phyloP scores from a whole-genome alignment of 2,329 filamentous ascomycete genomes.

The Phialemoniopsis sp. region DNA sequence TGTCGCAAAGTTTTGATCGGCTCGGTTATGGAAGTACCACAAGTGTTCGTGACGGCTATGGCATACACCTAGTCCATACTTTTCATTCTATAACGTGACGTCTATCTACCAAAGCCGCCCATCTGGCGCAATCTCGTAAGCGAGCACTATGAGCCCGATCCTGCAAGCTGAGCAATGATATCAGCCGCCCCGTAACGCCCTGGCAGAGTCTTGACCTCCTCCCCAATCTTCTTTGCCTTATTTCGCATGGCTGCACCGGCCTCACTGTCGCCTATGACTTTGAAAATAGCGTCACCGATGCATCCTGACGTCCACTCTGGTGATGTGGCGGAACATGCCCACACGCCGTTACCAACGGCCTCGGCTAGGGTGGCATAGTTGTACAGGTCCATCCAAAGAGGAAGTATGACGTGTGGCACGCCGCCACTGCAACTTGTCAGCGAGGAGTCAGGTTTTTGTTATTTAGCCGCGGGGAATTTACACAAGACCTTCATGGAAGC shows the following conservation, averaged over 20 bases:
- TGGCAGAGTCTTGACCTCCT: not conserved
- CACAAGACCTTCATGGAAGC: constrained; percentile 38
- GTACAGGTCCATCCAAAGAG: constrained; percentile 40
- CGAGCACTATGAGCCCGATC: not conserved
- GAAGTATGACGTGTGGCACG: constrained; percentile 39
- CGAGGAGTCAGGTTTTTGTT: too few species aligned
- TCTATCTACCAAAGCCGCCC: too few species aligned
- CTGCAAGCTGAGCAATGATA: constrained; percentile 1
- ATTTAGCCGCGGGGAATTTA: constrained; percentile 23
- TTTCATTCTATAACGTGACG: too few species aligned
- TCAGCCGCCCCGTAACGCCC: constrained; percentile 8
- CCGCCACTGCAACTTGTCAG: constrained; percentile 36
- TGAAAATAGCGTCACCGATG: constrained; percentile 19
- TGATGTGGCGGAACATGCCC: constrained; percentile 25
- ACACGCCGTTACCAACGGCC: constrained; percentile 34
- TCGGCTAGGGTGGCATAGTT: constrained; percentile 38
- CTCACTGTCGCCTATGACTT: constrained; percentile 10
- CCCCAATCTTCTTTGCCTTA: constrained; percentile 12
- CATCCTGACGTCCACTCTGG: constrained; percentile 21
- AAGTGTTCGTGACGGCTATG: too few species aligned
- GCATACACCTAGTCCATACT: too few species aligned
- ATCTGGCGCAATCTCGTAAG: too few species aligned
- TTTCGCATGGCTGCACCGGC: constrained; percentile 6
- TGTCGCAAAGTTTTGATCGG: too few species aligned
- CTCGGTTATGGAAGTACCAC: too few species aligned